Evolutionary conservation across 129 eudicot genomes (phyloP), one percentile per base, ranked within the genome.

Genomic region (Helichrysum umbraculigerum): DNA sequence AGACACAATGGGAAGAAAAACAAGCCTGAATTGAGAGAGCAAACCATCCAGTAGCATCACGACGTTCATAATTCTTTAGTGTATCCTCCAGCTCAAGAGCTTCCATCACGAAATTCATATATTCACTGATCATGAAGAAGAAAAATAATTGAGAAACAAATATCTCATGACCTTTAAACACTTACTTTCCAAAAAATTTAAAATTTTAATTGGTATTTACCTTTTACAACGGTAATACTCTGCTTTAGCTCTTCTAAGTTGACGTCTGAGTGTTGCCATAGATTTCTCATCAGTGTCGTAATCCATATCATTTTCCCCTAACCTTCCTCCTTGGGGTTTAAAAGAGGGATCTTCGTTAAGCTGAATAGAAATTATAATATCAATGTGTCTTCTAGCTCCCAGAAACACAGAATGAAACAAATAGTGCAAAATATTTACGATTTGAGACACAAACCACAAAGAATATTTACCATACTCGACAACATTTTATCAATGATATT

Each of bases 281-380:
- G 91, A 75, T 77, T 90, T 93, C 44, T 80, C 91, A 78, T 90
- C 96, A 41, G 92, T 79, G 77, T 93, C 98, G 83, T 93, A 90
- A 76, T 93, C 98, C 98, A 93, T 93, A 74, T 93, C 98, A 84
- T 87, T 90, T 90, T 93, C 98, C 37, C 98, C 97, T 71, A 93
- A 80, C 44, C 84, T 84, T 66, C 98, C 98, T 34, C 98, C 98
- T 93, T 93, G 98, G 19, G 97, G 98, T 74, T 88, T 93, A 61
- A 93, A 93, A 71, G 97, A 83, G 14, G 98, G 96, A 69, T 93
- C 98, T 87, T 88, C 97, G 58, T 66, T 81, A 39, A 93, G 88
- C 97, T 90, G 83, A 33, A 78, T 33, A 56, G 1, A 57, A 4
- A 34, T 4, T 22, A 20, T 22, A 60, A 34, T 42, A 56, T 33